Base-by-base conservation (phyloP, 2,329 filamentous ascomycete species). In the Exophiala sp. region DNA sequence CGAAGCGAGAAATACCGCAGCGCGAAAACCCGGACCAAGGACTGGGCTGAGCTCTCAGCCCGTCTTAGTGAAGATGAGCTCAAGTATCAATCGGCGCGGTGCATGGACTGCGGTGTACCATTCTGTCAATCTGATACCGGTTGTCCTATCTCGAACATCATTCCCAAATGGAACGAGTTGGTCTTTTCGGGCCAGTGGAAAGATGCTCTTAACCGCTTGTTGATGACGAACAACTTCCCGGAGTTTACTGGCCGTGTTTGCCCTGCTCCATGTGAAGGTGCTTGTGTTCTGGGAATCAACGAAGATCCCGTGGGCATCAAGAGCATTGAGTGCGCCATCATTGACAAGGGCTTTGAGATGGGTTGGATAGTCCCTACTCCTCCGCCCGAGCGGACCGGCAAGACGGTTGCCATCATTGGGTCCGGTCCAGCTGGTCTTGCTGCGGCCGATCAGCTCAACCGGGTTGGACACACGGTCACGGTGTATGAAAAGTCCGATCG, bases 141-240 rank as follows among this genome's bases (percentile, higher is more conserved):
- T 42, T 97, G 91, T 67, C 91, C 91, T 1, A 96, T 96, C 68
- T 89, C 84, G 60, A 97, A 97, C 73, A 94, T 97, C 65, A 97
- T 97, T 63, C 91, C 91, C 50, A 96, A 96, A 62, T 95, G 88
- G 88, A 95, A 94, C 50, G 89, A 95, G 54, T 58, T 95, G 7
- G 80, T 94, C 0, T 81, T 80, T 64, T 74, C 81, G 50, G 78
- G 80, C 41, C 83, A 94, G 56, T 97, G 91, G 91, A 80, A 83
- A 60, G 90, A 96, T 69, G 91, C 91, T 19, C 81, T 96, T 2
- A 91, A 95, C 70, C 81, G 88, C 52, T 78, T 97, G 9, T 76
- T 96, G 46, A 91, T 94, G 86, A 96, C 91, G 59, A 96, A 97
- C 76, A 96, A 96, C 73, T 96, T 97, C 78, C 91, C 91, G 2